Percentiles rank a stretch among this genome's conserved stretches.
Evolutionary conservation across 768 basidiomycete species (phyloP).

Genomic region (Pleurotus eryngii): DNA sequence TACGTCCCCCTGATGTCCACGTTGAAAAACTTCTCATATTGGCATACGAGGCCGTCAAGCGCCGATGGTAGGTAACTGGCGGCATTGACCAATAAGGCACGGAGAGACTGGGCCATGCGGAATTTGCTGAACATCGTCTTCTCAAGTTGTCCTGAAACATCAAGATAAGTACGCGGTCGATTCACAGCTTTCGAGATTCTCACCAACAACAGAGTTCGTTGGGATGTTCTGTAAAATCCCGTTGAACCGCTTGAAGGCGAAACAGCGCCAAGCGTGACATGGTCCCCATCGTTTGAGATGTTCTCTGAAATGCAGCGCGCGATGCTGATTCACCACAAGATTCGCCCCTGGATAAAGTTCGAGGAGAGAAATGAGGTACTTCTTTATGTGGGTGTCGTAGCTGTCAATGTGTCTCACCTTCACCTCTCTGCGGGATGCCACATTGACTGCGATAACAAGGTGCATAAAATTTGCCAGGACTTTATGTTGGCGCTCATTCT

Average conservation of each 20-base stretch:
- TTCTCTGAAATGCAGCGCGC: conserved; percentile 24
- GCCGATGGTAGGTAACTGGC: neutral
- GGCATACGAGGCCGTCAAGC: neutral
- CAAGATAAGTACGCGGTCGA: neutral
- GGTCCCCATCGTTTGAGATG: conserved; percentile 28
- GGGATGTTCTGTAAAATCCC: conserved; percentile 19
- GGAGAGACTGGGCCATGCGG: neutral
- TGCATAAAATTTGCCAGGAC: conserved; percentile 25
- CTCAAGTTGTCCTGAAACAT: neutral
- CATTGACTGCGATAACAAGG: conserved; percentile 22
- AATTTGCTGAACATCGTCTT: neutral
- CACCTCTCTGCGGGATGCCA: conserved; percentile 17
- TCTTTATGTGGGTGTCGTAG: conserved; percentile 19
- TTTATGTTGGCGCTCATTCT: neutral
- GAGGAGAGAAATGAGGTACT: conserved; percentile 20
- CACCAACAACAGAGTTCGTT: conserved; percentile 21
- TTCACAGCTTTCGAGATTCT: conserved; percentile 3
- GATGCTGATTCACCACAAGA: conserved; percentile 27
- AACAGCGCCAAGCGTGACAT: conserved; percentile 30
- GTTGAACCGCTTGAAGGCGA: conserved; percentile 26
- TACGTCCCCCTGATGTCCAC: neutral
- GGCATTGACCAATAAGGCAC: neutral
- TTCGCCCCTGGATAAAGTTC: conserved; percentile 15
- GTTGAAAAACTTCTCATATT: neutral
- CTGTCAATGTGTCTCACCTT: conserved; percentile 12